These are phyloP conservation scores for Phytophthora uliginosa DNA, from an alignment of 352 stramenopile genomes.

Conservation along the genomic window DNA sequence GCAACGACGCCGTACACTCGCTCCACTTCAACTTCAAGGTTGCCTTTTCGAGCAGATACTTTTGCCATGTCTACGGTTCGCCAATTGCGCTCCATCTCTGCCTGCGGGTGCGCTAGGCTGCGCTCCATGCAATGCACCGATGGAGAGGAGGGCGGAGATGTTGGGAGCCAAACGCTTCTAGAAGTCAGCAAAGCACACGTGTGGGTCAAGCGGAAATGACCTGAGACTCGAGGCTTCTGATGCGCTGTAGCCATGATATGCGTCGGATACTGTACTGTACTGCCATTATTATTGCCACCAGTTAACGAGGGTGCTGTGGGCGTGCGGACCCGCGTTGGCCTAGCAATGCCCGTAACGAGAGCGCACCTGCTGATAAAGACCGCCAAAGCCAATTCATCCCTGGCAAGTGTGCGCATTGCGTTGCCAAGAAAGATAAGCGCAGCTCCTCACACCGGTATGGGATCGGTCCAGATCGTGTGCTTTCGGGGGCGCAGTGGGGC, in stretches of 20 bases:
- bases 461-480: not conserved
- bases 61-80: conserved; percentile 9
- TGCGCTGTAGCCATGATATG: conserved; percentile 22
- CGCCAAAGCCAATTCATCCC: conserved; percentile 4
- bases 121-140: conserved; percentile 7
- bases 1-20: conserved; percentile 12
- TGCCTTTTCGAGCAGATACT: conserved; percentile 17
- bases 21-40: conserved; percentile 35
- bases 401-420: conserved; percentile 17
- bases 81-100: conserved; percentile 6
- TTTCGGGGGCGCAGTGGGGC: not conserved
- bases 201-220: not conserved
- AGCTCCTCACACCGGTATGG: conserved; percentile 16
- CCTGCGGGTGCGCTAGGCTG: not conserved
- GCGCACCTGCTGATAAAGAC: not conserved
- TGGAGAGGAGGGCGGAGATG: not conserved
- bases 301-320: not conserved
- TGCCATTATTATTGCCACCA: conserved; percentile 17
- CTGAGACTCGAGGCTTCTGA: not conserved
- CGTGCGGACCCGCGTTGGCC: not conserved
- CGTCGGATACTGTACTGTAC: not conserved
- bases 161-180: not conserved
- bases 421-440: conserved; percentile 17
- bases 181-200: not conserved
- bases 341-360: not conserved